Percentiles rank a stretch among this genome's conserved stretches.
phyloP scores from a whole-genome alignment of 2,329 filamentous ascomycete species.

The Ophiostoma triangulosporum region DNA sequence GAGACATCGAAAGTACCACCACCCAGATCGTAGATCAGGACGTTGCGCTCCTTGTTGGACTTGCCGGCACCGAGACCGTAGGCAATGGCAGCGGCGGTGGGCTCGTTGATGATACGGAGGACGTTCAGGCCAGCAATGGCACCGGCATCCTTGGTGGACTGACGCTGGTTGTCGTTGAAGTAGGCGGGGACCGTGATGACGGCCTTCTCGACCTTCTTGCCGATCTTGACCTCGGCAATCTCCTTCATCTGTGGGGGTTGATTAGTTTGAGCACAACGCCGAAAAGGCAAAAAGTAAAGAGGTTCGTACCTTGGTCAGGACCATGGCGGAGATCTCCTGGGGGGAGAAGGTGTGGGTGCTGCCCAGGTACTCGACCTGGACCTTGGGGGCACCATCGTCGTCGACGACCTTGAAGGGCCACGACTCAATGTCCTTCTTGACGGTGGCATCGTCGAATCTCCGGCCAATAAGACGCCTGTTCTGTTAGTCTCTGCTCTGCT shows the following conservation, averaged over 20 bases:
- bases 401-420: slow-evolving; percentile 99
- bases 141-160: slow-evolving; percentile 98
- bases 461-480: slow-evolving; percentile 90
- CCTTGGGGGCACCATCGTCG: slow-evolving; percentile 73
- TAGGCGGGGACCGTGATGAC: slow-evolving; percentile 98
- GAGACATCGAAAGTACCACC: slow-evolving; percentile 99
- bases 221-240: slow-evolving; percentile 94
- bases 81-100: slow-evolving; percentile 92
- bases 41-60: slow-evolving; percentile 94
- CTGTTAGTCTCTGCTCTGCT: background rate
- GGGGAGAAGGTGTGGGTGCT: slow-evolving; percentile 94
- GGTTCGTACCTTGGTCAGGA: slow-evolving; percentile 70
- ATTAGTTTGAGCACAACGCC: background rate
- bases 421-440: slow-evolving; percentile 97
- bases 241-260: slow-evolving; percentile 71
- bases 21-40: slow-evolving; percentile 99
- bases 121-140: slow-evolving; percentile 95
- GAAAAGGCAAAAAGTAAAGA: slow-evolving; percentile 1
- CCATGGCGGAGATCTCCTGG: slow-evolving; percentile 98
- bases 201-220: slow-evolving; percentile 97
- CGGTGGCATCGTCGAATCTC: slow-evolving; percentile 84
- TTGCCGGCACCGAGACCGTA: slow-evolving; percentile 95
- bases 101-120: slow-evolving; percentile 99
- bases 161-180: slow-evolving; percentile 99
- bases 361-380: slow-evolving; percentile 90